Evolutionary conservation across 805 yeast species (phyloP), one percentile per base, ranked within the genome.

Genomic region (Metschnikowia kunwiensis): DNA sequence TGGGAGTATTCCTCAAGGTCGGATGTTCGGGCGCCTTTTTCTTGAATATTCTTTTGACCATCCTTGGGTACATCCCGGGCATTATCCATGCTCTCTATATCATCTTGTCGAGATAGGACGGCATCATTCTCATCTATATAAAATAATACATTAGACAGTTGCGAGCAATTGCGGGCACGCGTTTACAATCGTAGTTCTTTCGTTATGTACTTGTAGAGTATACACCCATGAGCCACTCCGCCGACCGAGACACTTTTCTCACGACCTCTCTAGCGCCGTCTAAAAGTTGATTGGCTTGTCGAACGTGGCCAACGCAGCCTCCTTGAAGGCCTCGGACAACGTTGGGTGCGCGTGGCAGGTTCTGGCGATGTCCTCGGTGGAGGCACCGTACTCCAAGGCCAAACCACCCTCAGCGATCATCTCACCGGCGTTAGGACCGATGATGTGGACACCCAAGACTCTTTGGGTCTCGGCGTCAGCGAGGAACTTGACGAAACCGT

Each of bases 331-430:
- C 75, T 93, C 99, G 18, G 96, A 75, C 52, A 93, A 74, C 24
- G 99, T 93, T 64, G 99, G 99, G 70, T 93, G 99, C 41, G 98
- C 97, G 59, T 93, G 98, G 66, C 97, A 91, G 27, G 87, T 86
- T 73, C 98, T 85, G 46, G 97, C 95, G 55, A 93, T 75, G 61
- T 93, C 99, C 72, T 93, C 99, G 35, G 96, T 86, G 34, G 95
- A 82, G 38, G 98, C 99, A 65, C 99, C 99, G 70, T 93, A 93
- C 72, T 93, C 99, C 47, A 93, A 65, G 29, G 99, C 99, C 61
- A 93, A 77, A 51, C 96, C 95, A 47, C 88, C 97, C 74, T 94
- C 98, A 50, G 95, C 97, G 63, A 93, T 93, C 96, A 93, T 86
- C 75, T 93, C 99, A 70, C 99, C 98, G 42, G 99, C 99, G 60